Base-by-base conservation (phyloP, 495 filamentous ascomycete genomes). In the Penicillium longicatenatum region DNA sequence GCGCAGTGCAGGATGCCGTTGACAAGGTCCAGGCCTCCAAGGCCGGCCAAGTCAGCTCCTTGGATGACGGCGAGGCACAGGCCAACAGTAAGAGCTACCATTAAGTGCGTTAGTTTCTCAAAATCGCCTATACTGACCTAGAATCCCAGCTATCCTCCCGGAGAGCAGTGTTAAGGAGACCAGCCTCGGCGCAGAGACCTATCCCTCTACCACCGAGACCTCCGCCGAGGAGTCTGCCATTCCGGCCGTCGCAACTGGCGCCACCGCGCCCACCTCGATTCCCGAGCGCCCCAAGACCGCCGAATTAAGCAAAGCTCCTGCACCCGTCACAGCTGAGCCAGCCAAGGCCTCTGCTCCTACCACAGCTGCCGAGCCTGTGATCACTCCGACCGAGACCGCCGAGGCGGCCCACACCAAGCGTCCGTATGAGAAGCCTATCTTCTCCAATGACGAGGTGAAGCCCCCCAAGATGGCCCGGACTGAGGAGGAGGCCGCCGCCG, bases 361-460 rank as follows among this genome's bases (percentile, higher is more conserved):
- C 20, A 44, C 48, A 1, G 42, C 35, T 44, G 49, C 22, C 20
- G 61, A 62, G 20, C 29, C 60, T 16, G 53, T 57, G 29, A 52
- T 55, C 4, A 26, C 46, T 14, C 47, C 67, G 10, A n/a, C 24
- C 49, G 72, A 72, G 46, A 60, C 11, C 33, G 54, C 6, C 33
- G 67, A 70, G 11, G 57, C 52, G 20, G 60, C 55, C 1, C 64
- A 70, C 45, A 20, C 43, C 30, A 70, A 70, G 67, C 67, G 67
- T 44, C 67, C 67, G 48, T 70, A 70, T 30, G 67, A 70, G 59
- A 67, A 70, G 55, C 67, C 67, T 54, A 70, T 70, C 58, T 70
- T 70, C 67, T 61, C 58, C 30, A 63, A 54, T 11, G 67, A 70
- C 39, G 64, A 70, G 45, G 54, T 63, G 41, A 67, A 67, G 60